phyloP scores from a whole-genome alignment of 2,329 filamentous ascomycete species.

The Paecilomyces formosus region DNA sequence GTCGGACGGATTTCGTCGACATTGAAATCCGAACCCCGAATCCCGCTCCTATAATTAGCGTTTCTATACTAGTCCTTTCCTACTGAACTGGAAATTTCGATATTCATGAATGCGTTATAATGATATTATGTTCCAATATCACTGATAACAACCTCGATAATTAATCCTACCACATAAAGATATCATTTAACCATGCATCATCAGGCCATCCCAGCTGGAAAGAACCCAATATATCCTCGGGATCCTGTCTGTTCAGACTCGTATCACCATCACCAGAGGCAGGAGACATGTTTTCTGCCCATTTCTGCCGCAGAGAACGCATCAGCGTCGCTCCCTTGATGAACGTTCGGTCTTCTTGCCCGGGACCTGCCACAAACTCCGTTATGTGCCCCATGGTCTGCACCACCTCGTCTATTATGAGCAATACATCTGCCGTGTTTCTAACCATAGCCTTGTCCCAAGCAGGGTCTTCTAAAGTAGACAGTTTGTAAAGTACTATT shows the following conservation, averaged over 20 bases:
- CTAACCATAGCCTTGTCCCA: conserved; percentile 36
- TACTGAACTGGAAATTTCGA: neutral
- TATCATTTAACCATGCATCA: neutral
- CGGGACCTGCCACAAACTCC: neutral
- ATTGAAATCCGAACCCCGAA: neutral
- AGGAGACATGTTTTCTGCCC: neutral
- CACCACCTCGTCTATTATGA: conserved; percentile 24
- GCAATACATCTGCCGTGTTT: conserved; percentile 28
- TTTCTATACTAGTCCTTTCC: neutral
- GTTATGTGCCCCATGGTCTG: conserved; percentile 7
- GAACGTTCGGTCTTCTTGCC: neutral
- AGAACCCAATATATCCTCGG: neutral
- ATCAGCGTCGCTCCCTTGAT: neutral
- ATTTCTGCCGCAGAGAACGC: neutral
- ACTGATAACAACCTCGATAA: neutral
- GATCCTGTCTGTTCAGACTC: neutral
- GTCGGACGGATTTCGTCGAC: neutral
- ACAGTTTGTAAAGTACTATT: conserved; percentile 33
- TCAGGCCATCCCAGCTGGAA: neutral
- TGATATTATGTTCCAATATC: no score
- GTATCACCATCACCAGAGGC: neutral
- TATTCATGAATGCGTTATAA: neutral
- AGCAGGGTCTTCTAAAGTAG: conserved; percentile 31
- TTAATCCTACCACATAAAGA: neutral
- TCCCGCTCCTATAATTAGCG: neutral